Base-by-base conservation (phyloP, 2,329 filamentous ascomycete genomes). In the Tolypocladium paradoxum region DNA sequence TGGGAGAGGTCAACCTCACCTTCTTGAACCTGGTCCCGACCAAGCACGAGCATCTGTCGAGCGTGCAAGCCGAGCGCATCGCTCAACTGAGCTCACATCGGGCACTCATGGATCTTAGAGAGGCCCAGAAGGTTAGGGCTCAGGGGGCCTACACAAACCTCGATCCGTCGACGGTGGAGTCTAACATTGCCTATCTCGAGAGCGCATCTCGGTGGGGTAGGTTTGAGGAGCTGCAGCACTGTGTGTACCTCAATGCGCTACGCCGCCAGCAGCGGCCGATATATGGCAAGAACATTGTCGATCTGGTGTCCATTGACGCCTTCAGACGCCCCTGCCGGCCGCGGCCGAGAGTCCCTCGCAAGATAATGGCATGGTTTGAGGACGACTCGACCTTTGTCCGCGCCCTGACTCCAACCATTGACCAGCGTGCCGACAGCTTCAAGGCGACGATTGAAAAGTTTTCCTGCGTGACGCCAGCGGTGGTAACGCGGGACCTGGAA, bases 381-480 rank as follows among this genome's bases (percentile, higher is more conserved):
- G 82, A 84, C 57, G 83, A 84, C 52, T 88, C 88, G 1, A 75
- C 76, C 6, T 65, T 79, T 24, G 73, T 91, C 49, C 75, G 75
- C 37, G 75, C 79, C 4, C 81, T 93, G 70, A 81, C 93, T n/a
- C 82, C 84, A 20, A 90, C 84, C 0, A 68, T 95, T 0, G 79
- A 85, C 40, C 79, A 89, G 61, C 84, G 90, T 27, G 84, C 90
- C 1, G 78, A 83, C 50, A 75, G 77, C 16, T 76, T 95, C 69
- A 85, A 92, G 62, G 83, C 82, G 0, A 84, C 80, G 3, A 85
- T 99, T 51, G 83, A 87, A 57, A 89, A 92, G 65, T 99, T 96
- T 63, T 89, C 88, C 1, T 99, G 92, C 62, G 84, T 96, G 35
- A 97, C 93, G 0, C 93, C 93, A 2, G 85, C 89, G 1, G 92